Evolutionary conservation across 257 asterid genomes (phyloP), one percentile per base, ranked within the genome.

Genomic region (Verbascum thapsus): DNA sequence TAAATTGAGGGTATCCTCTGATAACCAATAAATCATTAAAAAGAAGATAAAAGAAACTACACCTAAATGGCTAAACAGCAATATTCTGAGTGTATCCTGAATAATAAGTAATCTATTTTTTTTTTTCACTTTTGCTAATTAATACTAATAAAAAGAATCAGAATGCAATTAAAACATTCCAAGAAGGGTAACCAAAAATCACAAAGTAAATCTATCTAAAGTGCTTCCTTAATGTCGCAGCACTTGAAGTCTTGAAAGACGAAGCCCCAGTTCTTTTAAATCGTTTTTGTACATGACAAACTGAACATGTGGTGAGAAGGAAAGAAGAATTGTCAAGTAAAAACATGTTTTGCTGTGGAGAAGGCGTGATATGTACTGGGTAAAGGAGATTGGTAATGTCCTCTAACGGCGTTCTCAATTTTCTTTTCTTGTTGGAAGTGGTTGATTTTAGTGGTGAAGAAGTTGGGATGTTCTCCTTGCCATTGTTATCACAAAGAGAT

Each of bases 401-500:
- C 47, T 57, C 19, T 4, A 74, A 41, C 7, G 80, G 74, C 40
- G 16, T 8, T 64, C 71, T 74, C 18, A 13, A 12, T 57, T 42
- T 68, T 11, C 63, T 74, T 69, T 73, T 66, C 66, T 69, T 74
- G 20, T 48, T 19, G 3, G 47, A 10, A 20, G 10, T 23, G 18
- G 5, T 35, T n/a, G 66, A 30, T 43, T 61, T 66, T 23, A 3
- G 13, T 1, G 78, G 67, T 42, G 70, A 54, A 42, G 61, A 64
- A 38, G n/a, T 23, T 19, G 75, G 72, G 30, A 41, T 59, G 75
- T 74, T 74, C 69, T 69, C 76, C 62, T 74, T 74, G 69, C 37
- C 68, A 34, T 41, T 48, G 67, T 12, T 50, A 11, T 35, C 67
- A 22, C 49, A 51, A 6, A 35, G 30, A 50, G 68, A 68, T 4